Conservation (phyloP, 495 filamentous ascomycete species). For the Astrothelium macrocarpum region DNA sequence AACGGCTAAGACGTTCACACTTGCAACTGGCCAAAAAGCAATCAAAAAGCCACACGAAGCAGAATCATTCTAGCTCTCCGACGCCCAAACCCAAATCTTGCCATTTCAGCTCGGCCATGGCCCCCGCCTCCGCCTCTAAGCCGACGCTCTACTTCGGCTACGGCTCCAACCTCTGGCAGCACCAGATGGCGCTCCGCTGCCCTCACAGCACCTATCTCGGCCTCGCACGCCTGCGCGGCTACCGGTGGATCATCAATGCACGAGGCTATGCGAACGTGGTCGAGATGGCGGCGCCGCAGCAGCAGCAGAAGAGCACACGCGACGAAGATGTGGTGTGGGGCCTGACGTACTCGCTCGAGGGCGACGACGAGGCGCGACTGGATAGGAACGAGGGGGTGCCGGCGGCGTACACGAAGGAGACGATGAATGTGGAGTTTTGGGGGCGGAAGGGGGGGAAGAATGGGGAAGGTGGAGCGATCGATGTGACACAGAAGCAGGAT, state of each 20-base stretch:
- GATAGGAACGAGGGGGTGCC: conserved; percentile 53
- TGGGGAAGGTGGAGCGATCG: conserved; percentile 33
- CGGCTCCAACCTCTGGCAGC: conserved; percentile 59
- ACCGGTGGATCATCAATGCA: conserved; percentile 57
- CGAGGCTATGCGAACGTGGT: conserved; percentile 64
- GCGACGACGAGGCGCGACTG: conserved; percentile 38
- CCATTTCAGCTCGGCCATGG: neutral
- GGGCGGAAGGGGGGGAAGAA: conserved; percentile 21
- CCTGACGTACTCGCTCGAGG: conserved; percentile 41
- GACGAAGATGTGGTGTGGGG: conserved; percentile 37
- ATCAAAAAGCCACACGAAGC: too few relatives aligned
- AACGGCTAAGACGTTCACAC: too few relatives aligned
- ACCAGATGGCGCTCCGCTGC: conserved; percentile 58
- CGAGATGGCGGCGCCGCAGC: conserved; percentile 10
- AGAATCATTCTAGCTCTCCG: too few relatives aligned
- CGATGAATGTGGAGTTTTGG: conserved; percentile 36
- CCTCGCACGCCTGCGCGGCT: conserved; percentile 40
- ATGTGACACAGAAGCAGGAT: conserved; percentile 6
- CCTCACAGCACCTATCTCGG: conserved; percentile 40
- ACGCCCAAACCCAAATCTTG: too few relatives aligned
- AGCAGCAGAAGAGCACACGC: neutral
- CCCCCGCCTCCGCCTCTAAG: neutral
- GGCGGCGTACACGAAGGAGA: conserved; percentile 41
- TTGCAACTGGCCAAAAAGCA: too few relatives aligned
- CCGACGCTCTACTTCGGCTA: conserved; percentile 59